Base-by-base conservation (phyloP, 306 rosid genomes). In the Dalbergia cochinchinensis region DNA sequence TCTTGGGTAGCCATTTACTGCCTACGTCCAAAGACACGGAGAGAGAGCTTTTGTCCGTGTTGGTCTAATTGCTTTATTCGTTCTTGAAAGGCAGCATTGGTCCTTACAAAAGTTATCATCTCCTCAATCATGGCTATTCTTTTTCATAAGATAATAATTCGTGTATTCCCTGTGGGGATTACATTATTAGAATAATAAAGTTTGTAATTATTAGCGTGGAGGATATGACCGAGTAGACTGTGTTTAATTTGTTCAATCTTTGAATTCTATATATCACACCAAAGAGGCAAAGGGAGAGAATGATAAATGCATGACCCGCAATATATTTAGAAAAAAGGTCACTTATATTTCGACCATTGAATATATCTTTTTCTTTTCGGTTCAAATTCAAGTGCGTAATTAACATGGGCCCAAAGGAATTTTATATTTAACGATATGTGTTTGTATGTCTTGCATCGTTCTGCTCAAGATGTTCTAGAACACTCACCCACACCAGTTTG, bases 41-140 rank as follows among this genome's bases (percentile, higher is more conserved):
- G 74, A 83, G 81, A 79, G 82, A 66, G 84, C 80, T 64, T 84
- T 83, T 65, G 77, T 67, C 64, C 75, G 80, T 47, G 71, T 14
- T 80, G 45, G 66, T 80, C 74, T 74, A 65, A 18, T 82, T 65
- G 81, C 94, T 92, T 92, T 92, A 87, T 92, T 92, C 91, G 67
- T 81, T 80, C 84, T 81, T 77, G 51, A 68, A 70, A 80, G 80
- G 74, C 84, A 66, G 82, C 90, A 76, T 92, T 83, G 94, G 86
- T 86, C 85, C 85, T 87, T 69, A 60, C 91, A 84, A 90, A 86
- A 89, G 88, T 58, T 83, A 79, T 76, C 81, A 72, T 74, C 84
- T 61, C 73, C 71, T 44, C 78, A 45, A 74, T 78, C 82, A 87
- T 85, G 62, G 82, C 87, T 69, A 51, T 67, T 42, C 80, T 50